phyloP scores from a whole-genome alignment of 2,329 filamentous ascomycete genomes.

The Emergomyces pasteurianus region DNA sequence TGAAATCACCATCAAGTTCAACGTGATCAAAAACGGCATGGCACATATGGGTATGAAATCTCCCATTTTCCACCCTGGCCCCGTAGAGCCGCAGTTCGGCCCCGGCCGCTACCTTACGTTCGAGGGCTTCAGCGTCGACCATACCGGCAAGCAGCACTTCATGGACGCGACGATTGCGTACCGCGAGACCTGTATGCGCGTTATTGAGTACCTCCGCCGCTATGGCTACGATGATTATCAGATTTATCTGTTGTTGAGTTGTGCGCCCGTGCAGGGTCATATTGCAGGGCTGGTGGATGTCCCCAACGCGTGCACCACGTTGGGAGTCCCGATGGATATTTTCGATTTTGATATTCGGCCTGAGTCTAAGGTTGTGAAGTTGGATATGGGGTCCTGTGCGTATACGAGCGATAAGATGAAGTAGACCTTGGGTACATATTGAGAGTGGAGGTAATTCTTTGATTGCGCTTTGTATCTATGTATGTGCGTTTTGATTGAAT shows the following conservation, averaged over 20 bases:
- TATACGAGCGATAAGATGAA: conserved; percentile 33
- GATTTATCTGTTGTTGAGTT: conserved; percentile 73
- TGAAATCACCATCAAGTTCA: conserved; percentile 80
- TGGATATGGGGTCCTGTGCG: conserved; percentile 61
- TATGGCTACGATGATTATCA: conserved; percentile 65
- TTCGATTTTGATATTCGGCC: conserved; percentile 88
- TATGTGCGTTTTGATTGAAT: background rate
- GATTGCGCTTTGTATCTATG: background rate
- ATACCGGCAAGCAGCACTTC: conserved; percentile 80
- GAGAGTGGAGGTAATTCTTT: background rate
- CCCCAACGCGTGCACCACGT: conserved; percentile 79
- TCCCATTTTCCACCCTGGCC: conserved; percentile 75
- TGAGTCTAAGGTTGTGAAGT: conserved; percentile 45
- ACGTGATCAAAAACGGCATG: conserved; percentile 72
- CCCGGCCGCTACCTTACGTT: conserved; percentile 74
- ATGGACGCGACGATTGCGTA: conserved; percentile 80
- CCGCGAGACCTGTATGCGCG: conserved; percentile 63
- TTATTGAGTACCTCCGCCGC: conserved; percentile 66
- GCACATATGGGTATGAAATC: conserved; percentile 63
- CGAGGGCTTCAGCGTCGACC: conserved; percentile 82
- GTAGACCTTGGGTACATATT: background rate
- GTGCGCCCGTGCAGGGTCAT: conserved; percentile 77
- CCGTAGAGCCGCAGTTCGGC: conserved; percentile 78
- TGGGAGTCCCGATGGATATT: conserved; percentile 83
- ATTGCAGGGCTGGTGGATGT: conserved; percentile 85